Conservation (phyloP, 257 asterid genomes). For the Ajuga chamaepitys region DNA sequence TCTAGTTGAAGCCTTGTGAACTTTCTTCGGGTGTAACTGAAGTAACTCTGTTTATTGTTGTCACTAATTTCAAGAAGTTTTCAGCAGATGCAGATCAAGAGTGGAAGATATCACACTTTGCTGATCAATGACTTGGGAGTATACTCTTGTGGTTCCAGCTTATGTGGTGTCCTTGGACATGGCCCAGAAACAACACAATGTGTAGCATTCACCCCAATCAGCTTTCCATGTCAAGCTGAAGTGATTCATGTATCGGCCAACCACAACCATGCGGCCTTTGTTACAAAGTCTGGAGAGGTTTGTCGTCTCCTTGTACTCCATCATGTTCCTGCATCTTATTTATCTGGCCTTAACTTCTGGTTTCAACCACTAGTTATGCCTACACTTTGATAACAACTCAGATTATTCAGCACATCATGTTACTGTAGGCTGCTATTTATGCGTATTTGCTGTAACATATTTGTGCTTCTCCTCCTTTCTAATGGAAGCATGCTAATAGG, state of each 20-base stretch:
- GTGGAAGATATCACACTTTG: conserved; percentile 80
- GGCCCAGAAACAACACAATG: conserved; percentile 75
- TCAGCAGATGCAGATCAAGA: conserved; percentile 80
- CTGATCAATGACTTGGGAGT: conserved; percentile 53
- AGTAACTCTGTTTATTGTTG: not conserved
- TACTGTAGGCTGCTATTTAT: not conserved
- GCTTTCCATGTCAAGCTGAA: conserved; percentile 50
- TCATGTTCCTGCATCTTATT: conserved; percentile 1
- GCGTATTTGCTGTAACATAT: not conserved
- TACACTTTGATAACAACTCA: not conserved
- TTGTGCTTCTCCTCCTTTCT: not conserved
- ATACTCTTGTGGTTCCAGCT: conserved; percentile 82
- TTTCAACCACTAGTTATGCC: not conserved
- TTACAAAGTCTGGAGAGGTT: conserved; percentile 73
- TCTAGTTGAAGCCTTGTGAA: not conserved
- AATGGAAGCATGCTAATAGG: not conserved
- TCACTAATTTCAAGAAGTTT: conserved; percentile 20
- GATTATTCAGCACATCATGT: not conserved
- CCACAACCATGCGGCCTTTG: conserved; percentile 86
- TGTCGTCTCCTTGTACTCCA: conserved; percentile 2
- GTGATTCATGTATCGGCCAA: conserved; percentile 73
- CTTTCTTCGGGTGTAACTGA: not conserved
- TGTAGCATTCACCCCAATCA: conserved; percentile 57
- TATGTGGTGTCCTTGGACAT: conserved; percentile 92
- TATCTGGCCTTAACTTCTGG: not conserved